Evolutionary conservation across 2,329 filamentous ascomycete genomes (phyloP).

Genomic region (Pestalotiopsis sp.): DNA sequence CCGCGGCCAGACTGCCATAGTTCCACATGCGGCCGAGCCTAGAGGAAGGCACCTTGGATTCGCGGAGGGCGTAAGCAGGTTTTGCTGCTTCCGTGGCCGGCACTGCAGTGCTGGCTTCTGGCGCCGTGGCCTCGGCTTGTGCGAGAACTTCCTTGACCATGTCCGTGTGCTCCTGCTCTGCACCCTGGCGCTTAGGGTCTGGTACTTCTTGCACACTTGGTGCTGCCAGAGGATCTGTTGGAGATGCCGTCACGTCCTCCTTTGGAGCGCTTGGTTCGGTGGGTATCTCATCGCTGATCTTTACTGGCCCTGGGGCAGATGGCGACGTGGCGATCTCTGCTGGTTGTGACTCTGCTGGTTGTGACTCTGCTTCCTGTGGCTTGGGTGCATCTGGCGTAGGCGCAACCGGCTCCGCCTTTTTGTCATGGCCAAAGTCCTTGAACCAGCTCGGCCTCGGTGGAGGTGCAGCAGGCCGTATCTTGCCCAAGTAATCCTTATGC

Average conservation of each 20-base stretch:
- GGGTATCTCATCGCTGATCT: no score
- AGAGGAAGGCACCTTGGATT: constrained; percentile 89
- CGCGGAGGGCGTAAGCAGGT: constrained; percentile 70
- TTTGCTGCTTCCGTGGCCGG: constrained; percentile 19
- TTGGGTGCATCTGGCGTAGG: not conserved
- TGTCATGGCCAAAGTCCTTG: constrained; percentile 35
- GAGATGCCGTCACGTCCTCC: not conserved
- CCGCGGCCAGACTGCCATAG: constrained; percentile 88
- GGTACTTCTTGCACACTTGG: not conserved
- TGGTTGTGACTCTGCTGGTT: no score
- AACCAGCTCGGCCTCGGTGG: constrained; percentile 34
- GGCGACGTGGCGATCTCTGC: not conserved
- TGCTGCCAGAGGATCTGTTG: not conserved
- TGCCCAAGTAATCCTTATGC: constrained; percentile 25
- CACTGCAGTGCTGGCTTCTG: constrained; percentile 14
- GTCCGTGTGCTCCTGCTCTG: constrained; percentile 26
- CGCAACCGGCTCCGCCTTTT: constrained; percentile 2
- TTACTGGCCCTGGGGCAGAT: not conserved
- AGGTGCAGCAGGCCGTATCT: constrained; percentile 21
- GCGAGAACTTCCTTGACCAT: constrained; percentile 26
- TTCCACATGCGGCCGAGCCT: constrained; percentile 90
- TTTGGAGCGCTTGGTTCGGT: not conserved
- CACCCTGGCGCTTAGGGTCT: constrained; percentile 13
- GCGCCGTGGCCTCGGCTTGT: constrained; percentile 23
- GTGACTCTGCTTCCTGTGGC: not conserved